Conservation (phyloP, 2,329 filamentous ascomycete genomes). For the Colletotrichum destructivum region DNA sequence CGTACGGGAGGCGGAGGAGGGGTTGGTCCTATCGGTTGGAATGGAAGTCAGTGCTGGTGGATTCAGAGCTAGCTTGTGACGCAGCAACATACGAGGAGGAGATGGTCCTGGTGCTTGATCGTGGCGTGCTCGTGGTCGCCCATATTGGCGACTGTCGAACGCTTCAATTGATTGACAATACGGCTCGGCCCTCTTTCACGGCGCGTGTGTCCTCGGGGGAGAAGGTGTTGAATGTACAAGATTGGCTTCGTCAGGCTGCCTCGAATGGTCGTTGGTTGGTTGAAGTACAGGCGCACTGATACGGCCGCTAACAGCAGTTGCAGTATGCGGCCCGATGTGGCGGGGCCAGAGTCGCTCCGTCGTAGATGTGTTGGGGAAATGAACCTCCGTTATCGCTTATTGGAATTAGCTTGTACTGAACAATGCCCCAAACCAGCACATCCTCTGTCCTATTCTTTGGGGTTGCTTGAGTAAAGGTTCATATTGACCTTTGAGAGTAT, state of each 20-base stretch:
- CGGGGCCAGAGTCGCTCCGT: slow-evolving; percentile 30
- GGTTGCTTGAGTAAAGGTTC: background rate
- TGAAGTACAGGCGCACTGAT: slow-evolving; percentile 36
- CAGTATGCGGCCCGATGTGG: slow-evolving; percentile 34
- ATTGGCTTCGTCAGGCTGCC: slow-evolving; percentile 22
- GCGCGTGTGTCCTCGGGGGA: slow-evolving; percentile 1
- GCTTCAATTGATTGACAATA: background rate
- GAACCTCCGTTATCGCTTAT: background rate
- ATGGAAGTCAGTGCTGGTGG: slow-evolving; percentile 24
- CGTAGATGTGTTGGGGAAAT: background rate
- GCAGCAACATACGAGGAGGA: slow-evolving; percentile 73
- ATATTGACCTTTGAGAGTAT: background rate
- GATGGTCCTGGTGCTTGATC: slow-evolving; percentile 81
- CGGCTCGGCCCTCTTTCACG: background rate
- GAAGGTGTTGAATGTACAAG: background rate
- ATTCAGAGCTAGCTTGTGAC: slow-evolving; percentile 10
- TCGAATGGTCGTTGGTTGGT: slow-evolving; percentile 20
- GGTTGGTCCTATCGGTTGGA: slow-evolving; percentile 82
- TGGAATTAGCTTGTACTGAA: background rate
- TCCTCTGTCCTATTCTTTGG: background rate
- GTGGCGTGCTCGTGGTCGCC: slow-evolving; percentile 74
- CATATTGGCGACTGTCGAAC: slow-evolving; percentile 58
- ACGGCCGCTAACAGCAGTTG: slow-evolving; percentile 23
- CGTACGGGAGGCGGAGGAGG: slow-evolving; percentile 91
- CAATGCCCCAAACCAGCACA: background rate